Evolutionary conservation across 441 rosid genomes (phyloP), one percentile per base, ranked within the genome.

Genomic region (Melastoma candidum): DNA sequence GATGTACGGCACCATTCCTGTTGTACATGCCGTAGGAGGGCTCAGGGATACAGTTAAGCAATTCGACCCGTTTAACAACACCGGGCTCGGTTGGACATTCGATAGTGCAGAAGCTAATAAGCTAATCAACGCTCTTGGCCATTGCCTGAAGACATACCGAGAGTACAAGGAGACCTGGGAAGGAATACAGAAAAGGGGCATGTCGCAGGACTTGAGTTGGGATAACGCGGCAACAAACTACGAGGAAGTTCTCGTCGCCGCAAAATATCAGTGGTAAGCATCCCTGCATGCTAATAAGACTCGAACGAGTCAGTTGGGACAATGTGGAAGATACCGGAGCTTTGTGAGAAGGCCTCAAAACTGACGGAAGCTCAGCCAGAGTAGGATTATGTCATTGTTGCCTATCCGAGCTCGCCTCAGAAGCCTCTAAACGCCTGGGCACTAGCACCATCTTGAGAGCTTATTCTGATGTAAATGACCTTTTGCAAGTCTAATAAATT

Each of bases 21-120:
- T 92, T 32, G 95, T 88, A 22, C 98, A 92, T 60, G 97, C 90
- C 0, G 95, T 88, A 0, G 98, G 98, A 44, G 98, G 98, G 54
- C 76, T 93, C 59, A 76, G 85, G 63, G 98, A 93, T 51, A 92
- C 97, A 0, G 98, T 93, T 49, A 77, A 79, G 67, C 93, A 77
- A 9, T 93, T 88, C 43, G 74, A 88, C 61, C 97, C 98, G 11
- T 81, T 54, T 63, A 79, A 63, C 3, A 90, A 88, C 57, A 69
- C 87, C 0, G 98, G 97, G 44, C 66, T 79, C 2, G 98, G 98
- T 26, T 93, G 98, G 98, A 88, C 97, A 3, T 88, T 93, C 53
- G 90, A 84, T 49, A 52, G 95, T 14, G 95, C 98, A 0, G 89
- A 80, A 51, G 45, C 78, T 24, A 59, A 64, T 53, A 82, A 80